These are phyloP conservation scores for Staphylotrichum longicolle DNA, from an alignment of 495 filamentous ascomycete genomes.

Conservation along the genomic window DNA sequence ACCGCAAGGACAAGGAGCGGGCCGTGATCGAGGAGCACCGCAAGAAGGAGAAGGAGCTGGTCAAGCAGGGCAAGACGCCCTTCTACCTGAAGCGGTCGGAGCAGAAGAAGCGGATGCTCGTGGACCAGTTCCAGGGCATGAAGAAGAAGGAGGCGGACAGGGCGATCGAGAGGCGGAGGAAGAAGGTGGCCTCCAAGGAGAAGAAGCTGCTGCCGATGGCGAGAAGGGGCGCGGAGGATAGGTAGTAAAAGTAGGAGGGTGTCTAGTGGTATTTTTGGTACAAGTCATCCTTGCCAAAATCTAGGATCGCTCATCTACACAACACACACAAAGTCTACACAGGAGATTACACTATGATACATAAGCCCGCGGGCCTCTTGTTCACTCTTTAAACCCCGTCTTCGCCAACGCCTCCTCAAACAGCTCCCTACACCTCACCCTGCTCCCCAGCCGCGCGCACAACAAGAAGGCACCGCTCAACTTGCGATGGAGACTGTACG, in stretches of 20 bases:
- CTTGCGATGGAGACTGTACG: slow-evolving; percentile 93
- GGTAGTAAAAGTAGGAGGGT: slow-evolving; percentile 2
- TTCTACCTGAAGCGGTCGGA: slow-evolving; percentile 90
- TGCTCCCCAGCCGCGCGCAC: slow-evolving; percentile 80
- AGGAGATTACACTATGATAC: slow-evolving; percentile 13
- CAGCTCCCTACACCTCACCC: slow-evolving; percentile 75
- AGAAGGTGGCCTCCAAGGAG: slow-evolving; percentile 80
- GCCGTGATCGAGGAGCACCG: slow-evolving; percentile 69
- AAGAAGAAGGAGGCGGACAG: slow-evolving; percentile 76
- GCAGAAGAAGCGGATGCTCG: slow-evolving; percentile 76
- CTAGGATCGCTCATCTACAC: not conserved
- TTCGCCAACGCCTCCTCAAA: slow-evolving; percentile 66
- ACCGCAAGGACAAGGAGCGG: slow-evolving; percentile 62
- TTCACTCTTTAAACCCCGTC: slow-evolving; percentile 30
- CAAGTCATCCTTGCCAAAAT: not conserved
- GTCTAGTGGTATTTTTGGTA: not conserved
- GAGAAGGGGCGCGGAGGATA: slow-evolving; percentile 50
- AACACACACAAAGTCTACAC: not conserved
- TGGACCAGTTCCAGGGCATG: slow-evolving; percentile 76
- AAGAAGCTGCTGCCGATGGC: slow-evolving; percentile 71
- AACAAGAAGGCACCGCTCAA: slow-evolving; percentile 93
- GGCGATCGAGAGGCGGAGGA: slow-evolving; percentile 75
- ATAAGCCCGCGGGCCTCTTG: slow-evolving; percentile 2
- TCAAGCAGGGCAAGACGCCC: slow-evolving; percentile 85
- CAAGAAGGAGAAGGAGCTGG: slow-evolving; percentile 75